phyloP scores from a whole-genome alignment of 345 rosid species.

The Sapria himalayana region DNA sequence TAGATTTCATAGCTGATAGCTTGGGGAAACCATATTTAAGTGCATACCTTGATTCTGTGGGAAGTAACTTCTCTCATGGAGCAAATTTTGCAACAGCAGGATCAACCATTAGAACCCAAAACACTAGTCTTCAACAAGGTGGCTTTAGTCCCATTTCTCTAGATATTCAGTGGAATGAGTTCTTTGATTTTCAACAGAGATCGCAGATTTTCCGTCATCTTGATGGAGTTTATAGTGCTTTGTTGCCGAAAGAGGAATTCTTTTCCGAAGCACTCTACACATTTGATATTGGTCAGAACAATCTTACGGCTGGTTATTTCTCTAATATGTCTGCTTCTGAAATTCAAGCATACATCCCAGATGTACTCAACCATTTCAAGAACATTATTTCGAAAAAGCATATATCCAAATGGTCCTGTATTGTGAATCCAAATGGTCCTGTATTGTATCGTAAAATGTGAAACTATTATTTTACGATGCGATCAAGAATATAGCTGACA shows the following conservation, averaged over 20 bases:
- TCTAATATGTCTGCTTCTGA: conserved; percentile 38
- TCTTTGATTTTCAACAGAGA: conserved; percentile 28
- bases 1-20: conserved; percentile 32
- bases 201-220: conserved; percentile 42
- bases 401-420: too few species aligned
- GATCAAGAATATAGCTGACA: too few species aligned
- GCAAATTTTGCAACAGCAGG: conserved; percentile 91
- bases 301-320: conserved; percentile 42
- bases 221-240: too few species aligned
- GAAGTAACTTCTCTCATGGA: conserved; percentile 61
- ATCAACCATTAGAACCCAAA: conserved; percentile 61
- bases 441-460: too few species aligned
- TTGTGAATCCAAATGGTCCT: too few species aligned
- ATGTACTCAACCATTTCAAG: conserved; percentile 21
- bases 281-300: conserved; percentile 58
- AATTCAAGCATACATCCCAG: conserved; percentile 38
- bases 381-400: too few species aligned
- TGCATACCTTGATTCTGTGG: conserved; percentile 60
- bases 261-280: conserved; percentile 31
- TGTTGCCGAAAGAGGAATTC: conserved; percentile 27
- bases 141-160: conserved; percentile 80
- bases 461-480: too few species aligned
- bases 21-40: conserved; percentile 45
- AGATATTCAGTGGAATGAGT: conserved; percentile 42
- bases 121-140: conserved; percentile 40